These are phyloP conservation scores for Fusarium newnesense DNA, from an alignment of 2,329 filamentous ascomycete genomes.

Conservation along the genomic window DNA sequence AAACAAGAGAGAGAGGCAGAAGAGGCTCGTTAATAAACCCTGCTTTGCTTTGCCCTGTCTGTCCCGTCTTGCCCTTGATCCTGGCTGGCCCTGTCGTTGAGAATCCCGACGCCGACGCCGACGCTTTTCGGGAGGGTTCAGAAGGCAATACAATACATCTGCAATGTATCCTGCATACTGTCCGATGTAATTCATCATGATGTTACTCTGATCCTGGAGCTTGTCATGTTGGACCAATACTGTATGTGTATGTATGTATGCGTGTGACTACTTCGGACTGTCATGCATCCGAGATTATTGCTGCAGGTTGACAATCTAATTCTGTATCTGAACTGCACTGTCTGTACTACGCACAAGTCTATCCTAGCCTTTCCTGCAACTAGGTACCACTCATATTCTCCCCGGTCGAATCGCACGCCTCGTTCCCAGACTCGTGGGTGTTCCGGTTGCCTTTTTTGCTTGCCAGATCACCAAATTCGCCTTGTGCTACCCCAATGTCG, in stretches of 20 bases:
- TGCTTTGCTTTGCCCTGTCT: not conserved
- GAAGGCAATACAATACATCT: not conserved
- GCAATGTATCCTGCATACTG: not conserved
- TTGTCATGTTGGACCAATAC: slow-evolving; percentile 26
- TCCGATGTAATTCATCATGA: slow-evolving; percentile 21
- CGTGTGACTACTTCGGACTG: slow-evolving; percentile 42
- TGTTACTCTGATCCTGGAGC: slow-evolving; percentile 30
- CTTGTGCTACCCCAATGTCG: slow-evolving; percentile 19
- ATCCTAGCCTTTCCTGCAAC: slow-evolving; percentile 27
- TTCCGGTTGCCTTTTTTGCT: slow-evolving; percentile 33
- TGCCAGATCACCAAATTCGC: slow-evolving; percentile 22
- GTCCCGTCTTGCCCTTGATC: not conserved
- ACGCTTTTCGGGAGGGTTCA: slow-evolving; percentile 18
- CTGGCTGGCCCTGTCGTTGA: slow-evolving; percentile 7
- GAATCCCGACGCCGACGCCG: slow-evolving; percentile 11
- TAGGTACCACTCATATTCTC: slow-evolving; percentile 17
- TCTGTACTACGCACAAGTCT: slow-evolving; percentile 8
- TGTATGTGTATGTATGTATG: slow-evolving; percentile 25
- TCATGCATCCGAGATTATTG: slow-evolving; percentile 45
- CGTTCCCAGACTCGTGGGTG: slow-evolving; percentile 14
- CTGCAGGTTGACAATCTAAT: slow-evolving; percentile 41
- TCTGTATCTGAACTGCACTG: slow-evolving; percentile 11
- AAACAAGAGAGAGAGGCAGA: slow-evolving; percentile 1
- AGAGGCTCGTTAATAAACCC: slow-evolving; percentile 5
- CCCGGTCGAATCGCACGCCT: slow-evolving; percentile 18